Percentiles rank a stretch among this genome's conserved stretches.
Conservation (phyloP, 768 basidiomycete species). For the Harrya chromipes region DNA sequence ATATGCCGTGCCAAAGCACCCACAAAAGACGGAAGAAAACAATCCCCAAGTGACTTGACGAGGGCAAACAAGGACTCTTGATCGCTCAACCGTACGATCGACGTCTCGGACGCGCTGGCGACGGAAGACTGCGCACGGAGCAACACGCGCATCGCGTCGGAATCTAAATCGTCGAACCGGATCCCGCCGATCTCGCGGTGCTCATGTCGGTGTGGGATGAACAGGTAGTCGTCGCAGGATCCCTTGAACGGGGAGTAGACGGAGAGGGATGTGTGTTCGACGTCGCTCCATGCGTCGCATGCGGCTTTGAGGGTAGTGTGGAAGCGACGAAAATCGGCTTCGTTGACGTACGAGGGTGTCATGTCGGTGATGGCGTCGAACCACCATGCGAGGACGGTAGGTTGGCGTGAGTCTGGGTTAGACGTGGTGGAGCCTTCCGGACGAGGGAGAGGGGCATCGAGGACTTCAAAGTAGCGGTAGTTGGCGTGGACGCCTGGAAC, state of each 20-base stretch:
- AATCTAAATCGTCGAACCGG: no score
- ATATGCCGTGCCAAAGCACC: slow-evolving; percentile 41
- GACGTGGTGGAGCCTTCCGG: not conserved
- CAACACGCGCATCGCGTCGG: slow-evolving; percentile 25
- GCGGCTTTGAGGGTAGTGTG: slow-evolving; percentile 41
- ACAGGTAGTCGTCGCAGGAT: slow-evolving; percentile 56
- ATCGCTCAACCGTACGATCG: slow-evolving; percentile 15
- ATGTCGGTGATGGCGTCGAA: slow-evolving; percentile 37
- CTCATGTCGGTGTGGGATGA: slow-evolving; percentile 49
- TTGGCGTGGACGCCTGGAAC: slow-evolving; percentile 22
- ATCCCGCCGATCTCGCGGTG: slow-evolving; percentile 55
- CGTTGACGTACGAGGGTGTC: slow-evolving; percentile 49
- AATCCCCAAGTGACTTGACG: slow-evolving; percentile 39
- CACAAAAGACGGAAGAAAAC: slow-evolving; percentile 48
- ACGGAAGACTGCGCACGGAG: slow-evolving; percentile 8
- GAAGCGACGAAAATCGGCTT: slow-evolving; percentile 46
- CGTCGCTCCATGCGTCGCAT: slow-evolving; percentile 41
- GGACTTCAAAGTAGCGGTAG: slow-evolving; percentile 27
- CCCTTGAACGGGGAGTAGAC: slow-evolving; percentile 47
- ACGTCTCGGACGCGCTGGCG: not conserved
- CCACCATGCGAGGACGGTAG: slow-evolving; percentile 25
- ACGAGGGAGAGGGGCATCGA: slow-evolving; percentile 4
- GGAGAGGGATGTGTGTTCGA: not conserved
- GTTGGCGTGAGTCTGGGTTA: not conserved
- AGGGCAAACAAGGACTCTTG: slow-evolving; percentile 43